Percentiles rank a stretch among this genome's conserved stretches.
Evolutionary conservation across 169 alveolate genomes (phyloP).

Genomic region (Plasmodium gaboni): DNA sequence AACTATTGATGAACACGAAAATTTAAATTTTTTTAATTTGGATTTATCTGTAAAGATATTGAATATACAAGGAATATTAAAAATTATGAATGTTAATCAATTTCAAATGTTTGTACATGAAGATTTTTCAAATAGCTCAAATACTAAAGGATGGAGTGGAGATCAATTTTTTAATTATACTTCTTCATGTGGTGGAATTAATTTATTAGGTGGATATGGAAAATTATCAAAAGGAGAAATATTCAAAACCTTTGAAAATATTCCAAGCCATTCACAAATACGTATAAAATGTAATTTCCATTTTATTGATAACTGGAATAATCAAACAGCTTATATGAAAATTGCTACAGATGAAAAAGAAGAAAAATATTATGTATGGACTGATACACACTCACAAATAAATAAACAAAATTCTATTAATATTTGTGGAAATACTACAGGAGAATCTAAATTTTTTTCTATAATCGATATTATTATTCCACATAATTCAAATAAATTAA

Average conservation of each 20-base stretch:
- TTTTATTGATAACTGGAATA: constrained; percentile 85
- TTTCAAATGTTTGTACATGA: constrained; percentile 85
- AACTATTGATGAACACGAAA: constrained; percentile 68
- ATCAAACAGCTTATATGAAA: constrained; percentile 84
- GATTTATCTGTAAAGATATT: constrained; percentile 48
- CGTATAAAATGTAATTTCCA: constrained; percentile 82
- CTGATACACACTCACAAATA: constrained; percentile 77
- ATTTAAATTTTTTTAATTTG: constrained; percentile 32
- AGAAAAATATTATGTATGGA: constrained; percentile 84
- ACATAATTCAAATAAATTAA: constrained; percentile 35
- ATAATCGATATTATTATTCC: constrained; percentile 57
- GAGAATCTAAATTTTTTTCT: constrained; percentile 43
- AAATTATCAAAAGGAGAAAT: constrained; percentile 79
- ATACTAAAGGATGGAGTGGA: constrained; percentile 85
- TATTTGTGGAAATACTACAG: constrained; percentile 83
- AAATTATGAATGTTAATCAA: constrained; percentile 80
- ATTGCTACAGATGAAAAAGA: constrained; percentile 76
- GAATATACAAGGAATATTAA: constrained; percentile 80
- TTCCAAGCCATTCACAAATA: constrained; percentile 84
- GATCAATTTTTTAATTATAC: constrained; percentile 75
- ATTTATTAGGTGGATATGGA: constrained; percentile 85
- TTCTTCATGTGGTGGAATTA: constrained; percentile 84
- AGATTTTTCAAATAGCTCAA: constrained; percentile 63
- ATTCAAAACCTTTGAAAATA: constrained; percentile 81
- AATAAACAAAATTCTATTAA: constrained; percentile 71